Conservation (phyloP, 345 rosid species). For the Hevea brasiliensis region DNA sequence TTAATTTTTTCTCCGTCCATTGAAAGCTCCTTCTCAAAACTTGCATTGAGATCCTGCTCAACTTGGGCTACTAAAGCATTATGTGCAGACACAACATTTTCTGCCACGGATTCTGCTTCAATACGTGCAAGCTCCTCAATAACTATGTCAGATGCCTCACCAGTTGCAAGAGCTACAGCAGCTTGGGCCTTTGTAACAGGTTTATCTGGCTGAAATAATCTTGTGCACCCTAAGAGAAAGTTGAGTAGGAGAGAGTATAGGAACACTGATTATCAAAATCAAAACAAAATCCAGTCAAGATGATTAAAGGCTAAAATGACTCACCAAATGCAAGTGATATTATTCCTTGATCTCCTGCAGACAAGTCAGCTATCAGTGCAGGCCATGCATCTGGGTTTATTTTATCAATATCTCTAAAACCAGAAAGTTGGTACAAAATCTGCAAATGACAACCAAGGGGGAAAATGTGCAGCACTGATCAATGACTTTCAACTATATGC, state of each 20-base stretch:
- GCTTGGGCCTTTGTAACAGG: constrained; percentile 97
- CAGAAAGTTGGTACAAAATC: constrained; percentile 68
- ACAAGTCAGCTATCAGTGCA: constrained; percentile 81
- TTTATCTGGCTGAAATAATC: constrained; percentile 85
- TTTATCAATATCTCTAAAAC: constrained; percentile 78
- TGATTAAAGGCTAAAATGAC: constrained; percentile 31
- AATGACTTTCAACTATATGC: not conserved
- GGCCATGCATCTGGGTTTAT: constrained; percentile 94
- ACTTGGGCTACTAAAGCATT: constrained; percentile 77
- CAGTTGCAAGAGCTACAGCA: constrained; percentile 82
- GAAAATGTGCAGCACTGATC: constrained; percentile 9
- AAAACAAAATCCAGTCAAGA: constrained; percentile 16
- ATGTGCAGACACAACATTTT: constrained; percentile 75
- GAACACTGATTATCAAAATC: constrained; percentile 18
- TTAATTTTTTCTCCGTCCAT: constrained; percentile 67
- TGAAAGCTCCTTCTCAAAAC: constrained; percentile 69
- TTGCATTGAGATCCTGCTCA: constrained; percentile 73
- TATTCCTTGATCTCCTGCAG: constrained; percentile 83
- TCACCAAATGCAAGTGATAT: constrained; percentile 87
- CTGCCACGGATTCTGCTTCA: constrained; percentile 91
- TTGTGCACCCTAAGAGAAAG: constrained; percentile 61
- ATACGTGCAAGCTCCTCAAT: constrained; percentile 88
- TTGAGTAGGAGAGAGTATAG: not conserved
- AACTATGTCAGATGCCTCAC: constrained; percentile 76
- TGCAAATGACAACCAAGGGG: constrained; percentile 25